phyloP scores from a whole-genome alignment of 2,329 filamentous ascomycete species.

The Scorias spongiosa region DNA sequence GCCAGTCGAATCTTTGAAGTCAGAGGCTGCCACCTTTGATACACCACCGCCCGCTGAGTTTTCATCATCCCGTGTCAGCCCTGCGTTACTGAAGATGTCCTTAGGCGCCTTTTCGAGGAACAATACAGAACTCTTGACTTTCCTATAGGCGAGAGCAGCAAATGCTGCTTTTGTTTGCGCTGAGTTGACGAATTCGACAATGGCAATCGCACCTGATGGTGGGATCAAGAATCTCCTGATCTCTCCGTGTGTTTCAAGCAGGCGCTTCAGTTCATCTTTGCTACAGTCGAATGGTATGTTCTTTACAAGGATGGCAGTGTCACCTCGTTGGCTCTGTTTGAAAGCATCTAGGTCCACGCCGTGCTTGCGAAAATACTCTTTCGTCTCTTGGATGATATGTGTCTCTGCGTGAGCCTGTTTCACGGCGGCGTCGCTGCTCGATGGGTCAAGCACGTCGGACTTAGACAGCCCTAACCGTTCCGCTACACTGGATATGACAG shows the following conservation, averaged over 20 bases:
- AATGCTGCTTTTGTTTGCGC: constrained; percentile 74
- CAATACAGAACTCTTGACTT: constrained; percentile 77
- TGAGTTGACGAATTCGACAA: constrained; percentile 71
- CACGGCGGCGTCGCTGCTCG: constrained; percentile 81
- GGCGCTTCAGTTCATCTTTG: constrained; percentile 57
- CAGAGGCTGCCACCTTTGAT: constrained; percentile 51
- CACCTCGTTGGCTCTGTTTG: constrained; percentile 68
- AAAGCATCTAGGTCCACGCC: constrained; percentile 89
- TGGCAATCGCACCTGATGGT: constrained; percentile 80
- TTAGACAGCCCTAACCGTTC: constrained; percentile 79
- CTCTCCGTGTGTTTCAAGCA: constrained; percentile 77
- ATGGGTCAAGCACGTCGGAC: constrained; percentile 85
- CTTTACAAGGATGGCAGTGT: constrained; percentile 80
- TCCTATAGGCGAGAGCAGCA: constrained; percentile 69
- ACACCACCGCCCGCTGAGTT: constrained; percentile 16
- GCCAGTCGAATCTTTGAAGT: constrained; percentile 46
- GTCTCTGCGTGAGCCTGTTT: constrained; percentile 97
- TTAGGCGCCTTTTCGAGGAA: constrained; percentile 90
- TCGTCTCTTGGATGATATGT: constrained; percentile 89
- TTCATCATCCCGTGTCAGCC: constrained; percentile 11
- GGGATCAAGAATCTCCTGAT: constrained; percentile 79
- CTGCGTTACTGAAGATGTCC: constrained; percentile 47
- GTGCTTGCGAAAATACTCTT: constrained; percentile 73
- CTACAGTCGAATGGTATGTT: constrained; percentile 81
- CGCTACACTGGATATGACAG: constrained; percentile 80